Conservation (phyloP, 2,329 filamentous ascomycete genomes). For the Aureobasidium melanogenum region DNA sequence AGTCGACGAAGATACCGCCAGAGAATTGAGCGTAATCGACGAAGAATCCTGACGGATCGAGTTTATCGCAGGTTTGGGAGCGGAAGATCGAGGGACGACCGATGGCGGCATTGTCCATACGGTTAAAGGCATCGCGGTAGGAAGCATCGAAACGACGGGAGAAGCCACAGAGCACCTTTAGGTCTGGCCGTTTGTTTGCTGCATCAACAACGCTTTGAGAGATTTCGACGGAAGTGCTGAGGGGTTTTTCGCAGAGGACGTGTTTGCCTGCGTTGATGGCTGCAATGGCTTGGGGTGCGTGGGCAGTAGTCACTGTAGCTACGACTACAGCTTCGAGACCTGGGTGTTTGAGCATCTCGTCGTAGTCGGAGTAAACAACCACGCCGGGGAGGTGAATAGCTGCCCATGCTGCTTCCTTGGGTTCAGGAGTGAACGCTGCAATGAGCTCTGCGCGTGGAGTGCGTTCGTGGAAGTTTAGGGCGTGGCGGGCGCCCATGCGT, state of each 20-base stretch:
- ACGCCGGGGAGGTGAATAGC: slow-evolving; percentile 43
- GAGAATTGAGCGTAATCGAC: slow-evolving; percentile 57
- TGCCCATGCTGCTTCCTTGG: slow-evolving; percentile 40
- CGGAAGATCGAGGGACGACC: slow-evolving; percentile 53
- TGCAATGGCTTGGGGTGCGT: slow-evolving; percentile 49
- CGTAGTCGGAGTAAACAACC: slow-evolving; percentile 45
- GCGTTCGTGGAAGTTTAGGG: slow-evolving; percentile 38
- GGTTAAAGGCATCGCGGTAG: slow-evolving; percentile 51
- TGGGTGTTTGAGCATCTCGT: slow-evolving; percentile 48
- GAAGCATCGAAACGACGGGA: slow-evolving; percentile 58
- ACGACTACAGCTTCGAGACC: slow-evolving; percentile 49
- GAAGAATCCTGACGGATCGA: slow-evolving; percentile 58
- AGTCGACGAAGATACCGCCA: slow-evolving; percentile 64
- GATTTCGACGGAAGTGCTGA: slow-evolving; percentile 50
- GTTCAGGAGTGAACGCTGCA: slow-evolving; percentile 38
- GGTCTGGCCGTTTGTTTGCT: slow-evolving; percentile 45
- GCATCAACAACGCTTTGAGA: slow-evolving; percentile 53
- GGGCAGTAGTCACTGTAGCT: slow-evolving; percentile 46
- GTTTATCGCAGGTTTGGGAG: slow-evolving; percentile 59
- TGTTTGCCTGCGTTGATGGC: slow-evolving; percentile 48
- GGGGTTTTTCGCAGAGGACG: slow-evolving; percentile 52
- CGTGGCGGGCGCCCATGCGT: slow-evolving; percentile 42
- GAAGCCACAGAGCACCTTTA: slow-evolving; percentile 61
- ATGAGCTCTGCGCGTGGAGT: slow-evolving; percentile 39
- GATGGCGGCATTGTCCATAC: slow-evolving; percentile 46